A percentile compares a stretch with the other conserved stretches of the same genome.
Evolutionary conservation across 352 stramenopile genomes (phyloP).

Genomic region (Globisporangium okanoganense): DNA sequence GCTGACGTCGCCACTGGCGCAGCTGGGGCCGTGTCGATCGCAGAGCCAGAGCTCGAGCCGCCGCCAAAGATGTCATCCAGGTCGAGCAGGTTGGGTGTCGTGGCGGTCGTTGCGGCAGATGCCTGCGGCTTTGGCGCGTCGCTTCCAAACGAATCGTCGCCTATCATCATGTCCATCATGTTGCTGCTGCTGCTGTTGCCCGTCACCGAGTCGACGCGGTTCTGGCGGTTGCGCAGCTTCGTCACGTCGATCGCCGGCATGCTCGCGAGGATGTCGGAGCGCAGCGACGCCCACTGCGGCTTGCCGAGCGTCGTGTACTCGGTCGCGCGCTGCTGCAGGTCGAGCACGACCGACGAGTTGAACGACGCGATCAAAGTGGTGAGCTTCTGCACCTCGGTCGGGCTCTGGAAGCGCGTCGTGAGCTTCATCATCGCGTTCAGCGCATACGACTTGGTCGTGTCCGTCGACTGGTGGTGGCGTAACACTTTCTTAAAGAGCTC

Average conservation of each 20-base stretch:
- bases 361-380: constrained; percentile 89
- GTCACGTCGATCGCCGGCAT: constrained; percentile 94
- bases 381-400: constrained; percentile 67
- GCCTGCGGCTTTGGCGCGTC: constrained; percentile 10
- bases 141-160: constrained; percentile 29
- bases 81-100: constrained; percentile 86
- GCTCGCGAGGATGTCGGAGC: constrained; percentile 86
- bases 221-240: constrained; percentile 70
- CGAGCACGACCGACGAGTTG: constrained; percentile 89
- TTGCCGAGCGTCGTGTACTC: constrained; percentile 94
- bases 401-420: constrained; percentile 86
- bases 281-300: constrained; percentile 61
- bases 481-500: constrained; percentile 82
- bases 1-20: constrained; percentile 17
- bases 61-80: constrained; percentile 95
- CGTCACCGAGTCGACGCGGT: constrained; percentile 36
- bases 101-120: constrained; percentile 5
- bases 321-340: constrained; percentile 96
- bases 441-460: constrained; percentile 79
- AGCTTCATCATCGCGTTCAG: constrained; percentile 95
- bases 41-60: constrained; percentile 19
- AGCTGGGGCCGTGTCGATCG: constrained; percentile 20
- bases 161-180: constrained; percentile 65
- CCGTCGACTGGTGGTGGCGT: constrained; percentile 73
- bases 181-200: constrained; percentile 7